phyloP scores from a whole-genome alignment of 2,329 filamentous ascomycete species.

The Ophiostoma populinum region DNA sequence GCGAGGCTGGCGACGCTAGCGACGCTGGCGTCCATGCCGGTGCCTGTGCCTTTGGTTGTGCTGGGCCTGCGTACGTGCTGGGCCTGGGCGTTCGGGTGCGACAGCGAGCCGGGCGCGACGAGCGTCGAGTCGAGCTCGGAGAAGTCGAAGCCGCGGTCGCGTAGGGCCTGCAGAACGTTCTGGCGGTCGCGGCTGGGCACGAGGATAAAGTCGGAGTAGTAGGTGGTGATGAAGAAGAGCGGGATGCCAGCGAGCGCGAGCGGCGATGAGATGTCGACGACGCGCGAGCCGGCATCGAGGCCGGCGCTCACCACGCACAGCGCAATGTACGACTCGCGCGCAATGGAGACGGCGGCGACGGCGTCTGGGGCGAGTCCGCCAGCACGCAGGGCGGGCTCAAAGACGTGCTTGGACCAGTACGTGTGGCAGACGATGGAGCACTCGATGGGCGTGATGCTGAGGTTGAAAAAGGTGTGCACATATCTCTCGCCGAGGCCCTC shows the following conservation, averaged over 20 bases:
- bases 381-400: conserved; percentile 49
- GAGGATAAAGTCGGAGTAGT: conserved; percentile 93
- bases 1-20: conserved; percentile 25
- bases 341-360: conserved; percentile 48
- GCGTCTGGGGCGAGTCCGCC: conserved; percentile 34
- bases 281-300: conserved; percentile 76
- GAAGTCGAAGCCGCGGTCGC: conserved; percentile 70
- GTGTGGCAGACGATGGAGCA: conserved; percentile 82
- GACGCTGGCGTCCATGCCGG: conserved; percentile 14
- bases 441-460: conserved; percentile 82
- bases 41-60: neutral
- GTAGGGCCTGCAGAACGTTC: conserved; percentile 59
- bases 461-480: conserved; percentile 73
- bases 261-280: conserved; percentile 80
- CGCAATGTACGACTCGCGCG: conserved; percentile 67
- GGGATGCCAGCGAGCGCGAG: conserved; percentile 83
- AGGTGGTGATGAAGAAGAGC: conserved; percentile 97
- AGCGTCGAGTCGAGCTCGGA: conserved; percentile 52
- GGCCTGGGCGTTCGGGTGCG: conserved; percentile 15
- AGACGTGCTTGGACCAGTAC: conserved; percentile 55
- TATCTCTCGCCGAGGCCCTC: conserved; percentile 32
- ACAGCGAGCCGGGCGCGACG: conserved; percentile 31
- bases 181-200: conserved; percentile 60
- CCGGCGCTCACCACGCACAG: conserved; percentile 83
- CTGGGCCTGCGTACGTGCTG: conserved; percentile 11